Evolutionary conservation across 139 green algal genomes (phyloP).

Genomic region (Dunaliella primolecta): DNA sequence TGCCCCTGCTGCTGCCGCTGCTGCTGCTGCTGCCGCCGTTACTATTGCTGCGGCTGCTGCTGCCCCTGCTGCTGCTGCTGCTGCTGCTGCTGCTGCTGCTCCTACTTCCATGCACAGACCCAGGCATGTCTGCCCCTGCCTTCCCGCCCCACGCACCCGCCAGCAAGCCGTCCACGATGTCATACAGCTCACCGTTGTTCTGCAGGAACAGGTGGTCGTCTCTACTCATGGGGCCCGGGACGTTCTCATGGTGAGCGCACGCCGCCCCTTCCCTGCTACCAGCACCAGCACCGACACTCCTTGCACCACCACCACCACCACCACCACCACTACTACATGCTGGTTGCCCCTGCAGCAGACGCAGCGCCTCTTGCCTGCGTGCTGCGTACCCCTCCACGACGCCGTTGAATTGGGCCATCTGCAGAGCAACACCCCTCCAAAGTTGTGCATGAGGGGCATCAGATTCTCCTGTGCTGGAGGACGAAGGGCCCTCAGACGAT

Average conservation of each 20-base stretch:
- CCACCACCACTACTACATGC: too few species aligned
- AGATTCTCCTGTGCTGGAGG: too few species aligned
- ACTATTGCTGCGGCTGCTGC: not conserved
- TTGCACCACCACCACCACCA: too few species aligned
- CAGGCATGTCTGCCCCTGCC: constrained; percentile 1
- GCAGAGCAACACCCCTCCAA: constrained; percentile 44
- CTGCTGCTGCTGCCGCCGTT: not conserved
- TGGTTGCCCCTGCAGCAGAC: not conserved
- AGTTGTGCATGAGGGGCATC: constrained; percentile 14
- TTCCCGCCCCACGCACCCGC: constrained; percentile 12
- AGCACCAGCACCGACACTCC: too few species aligned
- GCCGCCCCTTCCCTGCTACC: too few species aligned
- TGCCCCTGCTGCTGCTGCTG: not conserved
- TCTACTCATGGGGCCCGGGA: not conserved
- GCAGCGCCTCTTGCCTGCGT: not conserved
- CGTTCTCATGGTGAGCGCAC: too few species aligned
- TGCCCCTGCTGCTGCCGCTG: not conserved
- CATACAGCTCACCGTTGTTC: constrained; percentile 64
- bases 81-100: not conserved
- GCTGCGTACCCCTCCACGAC: constrained; percentile 57
- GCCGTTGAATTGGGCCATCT: constrained; percentile 63
- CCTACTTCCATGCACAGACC: not conserved
- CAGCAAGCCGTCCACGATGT: constrained; percentile 45
- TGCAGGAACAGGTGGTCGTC: constrained; percentile 63
- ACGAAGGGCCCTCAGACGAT: too few species aligned